phyloP scores from a whole-genome alignment of 345 rosid species.

The Salix purpurea region DNA sequence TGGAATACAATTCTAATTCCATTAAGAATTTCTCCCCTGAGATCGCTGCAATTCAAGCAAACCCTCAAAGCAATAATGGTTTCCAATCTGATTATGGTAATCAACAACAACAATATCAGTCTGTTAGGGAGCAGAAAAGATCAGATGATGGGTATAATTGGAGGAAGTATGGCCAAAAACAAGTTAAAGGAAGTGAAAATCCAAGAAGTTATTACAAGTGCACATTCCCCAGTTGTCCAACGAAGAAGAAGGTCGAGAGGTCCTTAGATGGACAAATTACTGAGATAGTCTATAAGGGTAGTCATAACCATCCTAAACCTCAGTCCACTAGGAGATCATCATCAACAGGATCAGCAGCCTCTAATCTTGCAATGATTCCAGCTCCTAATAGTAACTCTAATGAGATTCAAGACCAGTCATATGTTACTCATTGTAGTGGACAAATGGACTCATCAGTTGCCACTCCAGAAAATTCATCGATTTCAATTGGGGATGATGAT shows the following conservation, averaged over 20 bases:
- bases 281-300: constrained; percentile 87
- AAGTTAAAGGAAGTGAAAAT: constrained; percentile 92
- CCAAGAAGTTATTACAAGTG: constrained; percentile 95
- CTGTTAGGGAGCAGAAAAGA: constrained; percentile 49
- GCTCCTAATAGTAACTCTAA: constrained; percentile 20
- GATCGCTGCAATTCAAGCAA: constrained; percentile 37
- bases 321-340: constrained; percentile 64
- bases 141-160: constrained; percentile 90
- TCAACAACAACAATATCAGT: constrained; percentile 36
- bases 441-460: constrained; percentile 44
- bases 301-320: constrained; percentile 87
- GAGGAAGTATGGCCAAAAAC: constrained; percentile 97
- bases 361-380: constrained; percentile 38
- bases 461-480: constrained; percentile 62
- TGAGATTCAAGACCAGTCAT: constrained; percentile 51
- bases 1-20: constrained; percentile 16
- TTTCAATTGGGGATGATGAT: constrained; percentile 66
- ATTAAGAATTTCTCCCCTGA: constrained; percentile 41
- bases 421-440: constrained; percentile 31
- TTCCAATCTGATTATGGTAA: constrained; percentile 33
- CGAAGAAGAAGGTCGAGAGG: constrained; percentile 90
- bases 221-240: constrained; percentile 66
- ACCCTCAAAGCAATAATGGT: constrained; percentile 23
- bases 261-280: constrained; percentile 78
- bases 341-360: constrained; percentile 24